Evolutionary conservation across 371 early-diverging fungal genomes (phyloP).

Genomic region (Actinomortierella ambigua): DNA sequence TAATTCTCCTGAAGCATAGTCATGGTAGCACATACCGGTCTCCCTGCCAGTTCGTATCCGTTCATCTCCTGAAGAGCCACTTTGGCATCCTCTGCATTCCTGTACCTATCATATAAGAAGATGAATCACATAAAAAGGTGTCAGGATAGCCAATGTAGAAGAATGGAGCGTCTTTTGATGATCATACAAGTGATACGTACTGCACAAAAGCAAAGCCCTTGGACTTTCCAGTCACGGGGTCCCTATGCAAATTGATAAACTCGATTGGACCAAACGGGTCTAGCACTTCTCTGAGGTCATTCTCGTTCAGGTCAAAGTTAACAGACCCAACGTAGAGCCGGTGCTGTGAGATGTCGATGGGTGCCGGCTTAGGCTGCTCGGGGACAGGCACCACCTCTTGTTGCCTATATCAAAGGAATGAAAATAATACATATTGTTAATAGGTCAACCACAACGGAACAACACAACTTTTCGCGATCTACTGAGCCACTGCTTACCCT

Average conservation of each 20-base stretch:
- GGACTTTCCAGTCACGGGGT: constrained; percentile 81
- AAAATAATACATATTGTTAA: too few relatives aligned
- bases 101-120: constrained; percentile 55
- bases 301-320: constrained; percentile 80
- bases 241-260: constrained; percentile 79
- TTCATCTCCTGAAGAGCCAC: constrained; percentile 87
- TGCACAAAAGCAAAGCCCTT: constrained; percentile 91
- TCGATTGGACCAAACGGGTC: constrained; percentile 90
- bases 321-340: constrained; percentile 86
- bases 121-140: not conserved
- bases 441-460: too few relatives aligned
- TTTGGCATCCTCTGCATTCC: constrained; percentile 77
- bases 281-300: constrained; percentile 84
- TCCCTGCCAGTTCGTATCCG: constrained; percentile 81
- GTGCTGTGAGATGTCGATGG: constrained; percentile 54
- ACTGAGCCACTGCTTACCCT: constrained; percentile 64
- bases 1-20: too few relatives aligned
- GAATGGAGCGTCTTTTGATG: not conserved
- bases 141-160: not conserved
- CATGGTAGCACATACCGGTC: constrained; percentile 59
- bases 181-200: constrained; percentile 55
- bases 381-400: constrained; percentile 47
- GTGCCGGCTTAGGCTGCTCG: constrained; percentile 9
- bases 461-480: too few relatives aligned
- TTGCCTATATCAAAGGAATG: too few relatives aligned